Conservation (phyloP, 129 eudicot species). For the Flaveria sonorensis region DNA sequence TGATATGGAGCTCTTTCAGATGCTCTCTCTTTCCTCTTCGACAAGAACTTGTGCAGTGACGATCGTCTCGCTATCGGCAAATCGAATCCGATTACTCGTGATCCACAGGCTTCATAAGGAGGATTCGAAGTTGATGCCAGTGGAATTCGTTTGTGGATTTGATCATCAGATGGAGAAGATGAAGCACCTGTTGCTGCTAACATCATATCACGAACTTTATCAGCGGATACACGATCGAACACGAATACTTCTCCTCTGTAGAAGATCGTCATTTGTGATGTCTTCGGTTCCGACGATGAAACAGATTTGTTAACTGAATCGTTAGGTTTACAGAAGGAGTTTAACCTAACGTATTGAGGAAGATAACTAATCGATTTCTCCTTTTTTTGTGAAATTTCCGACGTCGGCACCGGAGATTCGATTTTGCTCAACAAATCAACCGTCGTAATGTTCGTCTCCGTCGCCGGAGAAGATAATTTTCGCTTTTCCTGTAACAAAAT, state of each 20-base stretch:
- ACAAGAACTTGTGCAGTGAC: slow-evolving; percentile 63
- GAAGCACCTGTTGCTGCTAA: slow-evolving; percentile 35
- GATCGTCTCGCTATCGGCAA: slow-evolving; percentile 66
- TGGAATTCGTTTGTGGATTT: slow-evolving; percentile 28
- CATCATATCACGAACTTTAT: slow-evolving; percentile 49
- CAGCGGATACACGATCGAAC: slow-evolving; percentile 50
- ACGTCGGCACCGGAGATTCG: slow-evolving; percentile 12
- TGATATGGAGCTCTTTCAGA: slow-evolving; percentile 44
- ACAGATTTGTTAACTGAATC: slow-evolving; percentile 15
- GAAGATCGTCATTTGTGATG: slow-evolving; percentile 60
- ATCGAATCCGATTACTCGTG: slow-evolving; percentile 26
- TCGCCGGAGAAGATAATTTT: slow-evolving; percentile 12
- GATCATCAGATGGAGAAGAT: neutral
- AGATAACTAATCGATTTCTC: slow-evolving; percentile 22
- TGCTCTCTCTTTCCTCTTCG: slow-evolving; percentile 64
- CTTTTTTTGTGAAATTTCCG: neutral
- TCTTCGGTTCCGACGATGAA: slow-evolving; percentile 21
- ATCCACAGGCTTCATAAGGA: neutral
- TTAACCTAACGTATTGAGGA: slow-evolving; percentile 28
- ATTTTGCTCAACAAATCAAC: slow-evolving; percentile 36
- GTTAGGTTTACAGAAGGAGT: slow-evolving; percentile 2
- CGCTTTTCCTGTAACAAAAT: slow-evolving; percentile 33
- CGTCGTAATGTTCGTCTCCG: slow-evolving; percentile 2
- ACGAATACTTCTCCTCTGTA: slow-evolving; percentile 66
- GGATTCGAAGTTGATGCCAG: slow-evolving; percentile 8